Conservation (phyloP, 305 asterid genomes). For the Nicotiana rustica region DNA sequence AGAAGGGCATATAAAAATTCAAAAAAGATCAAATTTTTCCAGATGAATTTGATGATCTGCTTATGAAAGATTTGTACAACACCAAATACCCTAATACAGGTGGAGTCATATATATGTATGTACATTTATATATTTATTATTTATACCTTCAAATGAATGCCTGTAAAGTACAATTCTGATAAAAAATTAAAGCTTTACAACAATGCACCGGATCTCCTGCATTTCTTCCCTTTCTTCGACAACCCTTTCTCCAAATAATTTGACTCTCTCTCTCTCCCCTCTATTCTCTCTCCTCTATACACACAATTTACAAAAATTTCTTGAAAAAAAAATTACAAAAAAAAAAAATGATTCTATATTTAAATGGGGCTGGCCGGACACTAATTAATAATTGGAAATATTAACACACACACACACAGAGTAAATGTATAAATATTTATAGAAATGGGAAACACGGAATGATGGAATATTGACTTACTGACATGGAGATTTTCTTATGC, state of each 20-base stretch:
- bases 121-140: background rate
- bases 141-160: constrained; percentile 75
- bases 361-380: constrained; percentile 28
- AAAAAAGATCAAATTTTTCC: background rate
- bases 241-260: background rate
- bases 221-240: constrained; percentile 44
- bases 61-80: background rate
- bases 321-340: background rate
- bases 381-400: constrained; percentile 6
- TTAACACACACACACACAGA: background rate
- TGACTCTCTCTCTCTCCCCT: constrained; percentile 27
- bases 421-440: background rate
- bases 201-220: constrained; percentile 68
- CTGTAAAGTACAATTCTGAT: constrained; percentile 63
- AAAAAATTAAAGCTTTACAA: constrained; percentile 61
- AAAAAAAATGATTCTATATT: background rate
- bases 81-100: background rate
- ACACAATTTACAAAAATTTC: background rate
- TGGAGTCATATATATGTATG: constrained; percentile 24
- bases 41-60: constrained; percentile 2
- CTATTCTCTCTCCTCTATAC: background rate
- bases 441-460: background rate
- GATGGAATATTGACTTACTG: background rate
- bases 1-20: background rate
- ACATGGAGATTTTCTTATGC: constrained; percentile 9